Conservation (phyloP, 169 alveolate genomes). For the Theileria sp. region DNA sequence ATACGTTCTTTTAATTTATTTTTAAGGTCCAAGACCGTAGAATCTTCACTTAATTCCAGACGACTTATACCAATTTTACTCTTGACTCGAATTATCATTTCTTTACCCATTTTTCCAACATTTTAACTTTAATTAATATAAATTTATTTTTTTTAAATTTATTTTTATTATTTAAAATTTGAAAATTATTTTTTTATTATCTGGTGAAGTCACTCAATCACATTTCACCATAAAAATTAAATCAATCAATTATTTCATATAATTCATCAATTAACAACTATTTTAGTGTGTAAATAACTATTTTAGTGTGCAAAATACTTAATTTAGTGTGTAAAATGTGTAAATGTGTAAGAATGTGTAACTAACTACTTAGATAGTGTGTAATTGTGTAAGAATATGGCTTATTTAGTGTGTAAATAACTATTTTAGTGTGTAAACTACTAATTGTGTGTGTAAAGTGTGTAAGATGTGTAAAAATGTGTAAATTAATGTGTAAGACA, state of each 20-base stretch:
- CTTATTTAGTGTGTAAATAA: too few species aligned
- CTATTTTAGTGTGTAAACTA: too few species aligned
- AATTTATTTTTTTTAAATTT: neutral
- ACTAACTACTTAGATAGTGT: too few species aligned
- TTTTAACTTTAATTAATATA: too few species aligned
- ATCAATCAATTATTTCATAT: neutral
- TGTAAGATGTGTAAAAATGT: neutral
- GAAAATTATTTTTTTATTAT: neutral
- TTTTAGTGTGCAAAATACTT: too few species aligned
- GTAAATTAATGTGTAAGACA: too few species aligned
- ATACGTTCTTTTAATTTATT: slow-evolving; percentile 40
- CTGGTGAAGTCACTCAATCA: neutral
- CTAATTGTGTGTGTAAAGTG: too few species aligned
- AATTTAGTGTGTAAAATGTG: neutral
- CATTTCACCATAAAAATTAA: too few species aligned
- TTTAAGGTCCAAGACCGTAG: slow-evolving; percentile 51
- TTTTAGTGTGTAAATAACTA: too few species aligned
- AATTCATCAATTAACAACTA: neutral
- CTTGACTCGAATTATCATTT: slow-evolving; percentile 29
- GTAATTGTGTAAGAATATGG: too few species aligned
- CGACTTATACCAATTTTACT: slow-evolving; percentile 57
- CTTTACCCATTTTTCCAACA: neutral
- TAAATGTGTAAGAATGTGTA: too few species aligned
- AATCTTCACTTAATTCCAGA: slow-evolving; percentile 6
- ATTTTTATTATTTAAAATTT: too few species aligned